A percentile compares a stretch with the other conserved stretches of the same genome.
Conservation (phyloP, 2,329 filamentous ascomycete species). For the Aspergillus felis region DNA sequence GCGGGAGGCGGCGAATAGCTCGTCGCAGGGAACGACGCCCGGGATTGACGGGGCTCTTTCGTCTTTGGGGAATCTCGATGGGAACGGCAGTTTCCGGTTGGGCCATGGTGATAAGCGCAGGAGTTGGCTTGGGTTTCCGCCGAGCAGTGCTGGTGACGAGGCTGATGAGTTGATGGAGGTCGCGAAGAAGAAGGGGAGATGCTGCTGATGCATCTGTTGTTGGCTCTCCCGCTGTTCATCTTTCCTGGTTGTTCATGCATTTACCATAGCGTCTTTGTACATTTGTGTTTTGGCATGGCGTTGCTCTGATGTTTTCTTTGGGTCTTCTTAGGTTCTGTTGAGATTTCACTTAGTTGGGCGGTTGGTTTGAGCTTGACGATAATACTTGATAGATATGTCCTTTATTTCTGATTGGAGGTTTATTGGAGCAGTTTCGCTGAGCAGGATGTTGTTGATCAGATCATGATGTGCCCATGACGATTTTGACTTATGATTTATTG, state of each 20-base stretch:
- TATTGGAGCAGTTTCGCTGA: background rate
- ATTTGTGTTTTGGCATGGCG: background rate
- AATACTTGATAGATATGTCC: background rate
- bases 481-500: background rate
- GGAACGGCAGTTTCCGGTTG: slow-evolving; percentile 57
- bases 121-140: slow-evolving; percentile 63
- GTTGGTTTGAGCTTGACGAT: background rate
- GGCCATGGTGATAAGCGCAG: slow-evolving; percentile 59
- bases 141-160: slow-evolving; percentile 40
- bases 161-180: slow-evolving; percentile 28
- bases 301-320: background rate
- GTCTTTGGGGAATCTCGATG: slow-evolving; percentile 42
- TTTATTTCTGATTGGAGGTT: background rate
- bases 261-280: background rate
- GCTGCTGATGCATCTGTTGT: slow-evolving; percentile 32
- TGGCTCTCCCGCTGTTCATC: background rate
- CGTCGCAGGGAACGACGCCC: slow-evolving; percentile 46
- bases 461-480: background rate
- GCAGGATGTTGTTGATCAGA: too few species aligned
- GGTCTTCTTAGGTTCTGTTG: background rate
- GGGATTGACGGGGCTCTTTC: slow-evolving; percentile 35
- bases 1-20: slow-evolving; percentile 46
- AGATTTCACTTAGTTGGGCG: background rate
- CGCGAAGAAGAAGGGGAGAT: slow-evolving; percentile 34
- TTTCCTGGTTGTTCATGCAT: background rate